A percentile compares a stretch with the other conserved stretches of the same genome.
phyloP scores from a whole-genome alignment of 768 basidiomycete genomes.

The Phylloporus sp. region DNA sequence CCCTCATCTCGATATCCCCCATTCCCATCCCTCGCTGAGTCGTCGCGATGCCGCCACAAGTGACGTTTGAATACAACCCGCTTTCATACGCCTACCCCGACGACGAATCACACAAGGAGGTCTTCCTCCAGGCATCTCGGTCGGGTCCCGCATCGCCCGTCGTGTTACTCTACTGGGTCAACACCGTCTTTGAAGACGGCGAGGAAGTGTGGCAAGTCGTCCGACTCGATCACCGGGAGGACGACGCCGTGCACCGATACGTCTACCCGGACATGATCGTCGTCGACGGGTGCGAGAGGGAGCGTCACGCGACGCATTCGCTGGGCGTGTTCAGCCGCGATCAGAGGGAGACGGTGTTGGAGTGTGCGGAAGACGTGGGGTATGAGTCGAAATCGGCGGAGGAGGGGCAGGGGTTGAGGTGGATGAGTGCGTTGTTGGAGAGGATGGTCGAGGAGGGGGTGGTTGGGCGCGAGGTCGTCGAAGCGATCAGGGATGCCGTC shows the following conservation, averaged over 20 bases:
- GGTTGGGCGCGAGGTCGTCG: constrained; percentile 8
- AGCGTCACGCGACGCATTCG: constrained; percentile 7
- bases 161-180: constrained; percentile 27
- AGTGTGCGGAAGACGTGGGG: constrained; percentile 24
- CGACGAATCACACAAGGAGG: constrained; percentile 22
- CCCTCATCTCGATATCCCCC: too few relatives aligned
- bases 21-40: too few relatives aligned
- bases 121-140: constrained; percentile 20
- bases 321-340: constrained; percentile 20
- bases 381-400: constrained; percentile 5
- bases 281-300: constrained; percentile 14
- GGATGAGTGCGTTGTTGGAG: constrained; percentile 21
- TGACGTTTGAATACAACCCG: constrained; percentile 19
- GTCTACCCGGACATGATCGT: constrained; percentile 28
- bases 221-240: constrained; percentile 16
- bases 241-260: constrained; percentile 10
- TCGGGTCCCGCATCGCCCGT: neutral
- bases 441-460: constrained; percentile 12
- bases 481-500: constrained; percentile 9
- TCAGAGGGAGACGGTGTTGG: constrained; percentile 25
- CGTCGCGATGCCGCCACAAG: constrained; percentile 7
- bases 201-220: constrained; percentile 27
- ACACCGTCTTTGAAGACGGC: constrained; percentile 19
- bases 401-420: constrained; percentile 8
- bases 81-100: constrained; percentile 21